Evolutionary conservation across 1,284 basidiomycete species (phyloP), one percentile per base, ranked within the genome.

Genomic region (Apiotrichum veenhuisii): DNA sequence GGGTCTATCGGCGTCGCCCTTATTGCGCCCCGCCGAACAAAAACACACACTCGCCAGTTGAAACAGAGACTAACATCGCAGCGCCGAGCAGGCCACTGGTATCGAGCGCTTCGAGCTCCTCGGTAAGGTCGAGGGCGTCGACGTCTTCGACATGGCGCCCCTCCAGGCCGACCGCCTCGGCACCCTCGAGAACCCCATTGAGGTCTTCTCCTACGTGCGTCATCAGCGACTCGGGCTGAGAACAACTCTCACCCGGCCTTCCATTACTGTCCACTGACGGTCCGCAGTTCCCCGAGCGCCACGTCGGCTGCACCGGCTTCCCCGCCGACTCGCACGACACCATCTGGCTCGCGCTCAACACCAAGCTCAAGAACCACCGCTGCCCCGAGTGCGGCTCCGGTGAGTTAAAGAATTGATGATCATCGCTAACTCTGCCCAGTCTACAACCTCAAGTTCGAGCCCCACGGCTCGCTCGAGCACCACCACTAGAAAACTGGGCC

Each of bases 101-200:
- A 82, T 97, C 60, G 94, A 97, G 80, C 90, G 95, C 78, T 86
- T 94, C 74, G 91, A 98, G 80, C 81, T 96, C 51, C 80, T 97
- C 59, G 91, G 89, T 71, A 87, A 89, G 66, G 81, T 93, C 71
- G 85, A 93, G 79, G 94, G 93, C 57, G 79, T 91, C 52, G 87
- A 92, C 46, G 86, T 94, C 55, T 98, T 98, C 81, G 93, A 97
- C 79, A 83, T 87, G 76, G 83, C 85, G 64, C 89, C 93, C 46
- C 83, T 98, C 63, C 86, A 92, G 73, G 81, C 92, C 63, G 87
- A 85, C 78, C 85, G 90, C 71, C 78, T 93, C 73, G 95, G 95
- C 64, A 98, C 95, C 52, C 82, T 89, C 70, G 83, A 84, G 57
- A 83, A 95, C 76, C 95, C 95, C 38, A 85, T 98, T 79, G 82